phyloP scores from a whole-genome alignment of 495 filamentous ascomycete species.

The Podospora sp. region DNA sequence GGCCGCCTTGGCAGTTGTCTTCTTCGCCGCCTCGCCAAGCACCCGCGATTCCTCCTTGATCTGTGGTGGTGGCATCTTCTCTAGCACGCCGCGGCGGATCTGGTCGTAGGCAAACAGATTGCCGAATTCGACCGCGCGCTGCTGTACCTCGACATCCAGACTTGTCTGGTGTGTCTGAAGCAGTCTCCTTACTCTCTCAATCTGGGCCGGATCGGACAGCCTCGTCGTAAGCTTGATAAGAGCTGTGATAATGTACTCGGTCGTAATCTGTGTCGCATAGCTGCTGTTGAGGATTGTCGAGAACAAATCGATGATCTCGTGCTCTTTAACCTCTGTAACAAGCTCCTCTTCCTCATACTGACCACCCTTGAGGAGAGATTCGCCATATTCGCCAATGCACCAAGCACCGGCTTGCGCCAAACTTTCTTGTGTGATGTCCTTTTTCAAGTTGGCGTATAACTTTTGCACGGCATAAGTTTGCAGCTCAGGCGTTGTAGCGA shows the following conservation, averaged over 20 bases:
- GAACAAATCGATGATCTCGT: conserved; percentile 89
- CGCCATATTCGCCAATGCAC: conserved; percentile 97
- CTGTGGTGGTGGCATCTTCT: conserved; percentile 96
- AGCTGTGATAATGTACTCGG: conserved; percentile 93
- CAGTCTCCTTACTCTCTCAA: conserved; percentile 80
- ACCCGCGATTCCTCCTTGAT: conserved; percentile 93
- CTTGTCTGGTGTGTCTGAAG: conserved; percentile 75
- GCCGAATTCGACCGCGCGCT: conserved; percentile 90
- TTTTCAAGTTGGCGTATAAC: conserved; percentile 84
- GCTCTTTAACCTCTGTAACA: conserved; percentile 85
- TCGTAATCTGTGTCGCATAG: conserved; percentile 84
- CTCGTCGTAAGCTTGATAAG: conserved; percentile 94
- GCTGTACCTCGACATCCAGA: conserved; percentile 92
- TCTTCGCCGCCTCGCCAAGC: conserved; percentile 82
- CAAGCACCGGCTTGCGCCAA: conserved; percentile 92
- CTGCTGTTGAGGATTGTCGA: conserved; percentile 88
- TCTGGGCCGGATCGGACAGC: conserved; percentile 76
- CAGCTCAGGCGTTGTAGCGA: conserved; percentile 90
- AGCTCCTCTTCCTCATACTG: conserved; percentile 95
- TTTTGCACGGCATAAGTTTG: conserved; percentile 97
- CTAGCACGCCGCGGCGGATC: conserved; percentile 85
- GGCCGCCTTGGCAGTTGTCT: conserved; percentile 66
- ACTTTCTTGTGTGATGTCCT: conserved; percentile 96
- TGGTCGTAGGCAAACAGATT: conserved; percentile 91
- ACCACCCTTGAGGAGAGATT: conserved; percentile 81